These are phyloP conservation scores for Ciborinia camelliae DNA, from an alignment of 2,329 filamentous ascomycete genomes.

Conservation along the genomic window DNA sequence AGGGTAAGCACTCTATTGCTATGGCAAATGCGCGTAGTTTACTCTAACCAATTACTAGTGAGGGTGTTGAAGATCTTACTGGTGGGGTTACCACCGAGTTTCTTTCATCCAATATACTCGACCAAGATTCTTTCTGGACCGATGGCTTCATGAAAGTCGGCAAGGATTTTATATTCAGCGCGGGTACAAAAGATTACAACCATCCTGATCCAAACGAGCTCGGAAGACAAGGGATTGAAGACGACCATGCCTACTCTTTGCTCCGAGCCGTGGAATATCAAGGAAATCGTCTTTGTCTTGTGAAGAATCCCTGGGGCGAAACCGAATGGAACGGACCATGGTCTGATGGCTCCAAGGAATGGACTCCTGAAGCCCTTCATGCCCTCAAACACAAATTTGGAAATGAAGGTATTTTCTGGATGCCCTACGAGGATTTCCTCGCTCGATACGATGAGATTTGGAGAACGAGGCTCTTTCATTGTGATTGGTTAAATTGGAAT, in stretches of 20 bases:
- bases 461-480: slow-evolving; percentile 56
- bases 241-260: slow-evolving; percentile 55
- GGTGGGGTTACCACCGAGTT: slow-evolving; percentile 68
- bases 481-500: slow-evolving; percentile 47
- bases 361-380: slow-evolving; percentile 53
- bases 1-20: slow-evolving; percentile 27
- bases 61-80: slow-evolving; percentile 56
- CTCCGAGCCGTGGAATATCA: slow-evolving; percentile 50
- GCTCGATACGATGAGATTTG: slow-evolving; percentile 57
- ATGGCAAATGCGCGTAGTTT: not conserved
- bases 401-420: slow-evolving; percentile 60
- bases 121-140: slow-evolving; percentile 78
- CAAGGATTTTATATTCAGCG: slow-evolving; percentile 67
- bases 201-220: slow-evolving; percentile 23
- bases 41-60: slow-evolving; percentile 28
- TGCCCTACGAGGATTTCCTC: slow-evolving; percentile 57
- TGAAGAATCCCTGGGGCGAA: slow-evolving; percentile 55
- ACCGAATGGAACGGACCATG: slow-evolving; percentile 57
- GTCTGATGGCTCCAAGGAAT: slow-evolving; percentile 47
- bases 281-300: slow-evolving; percentile 51
- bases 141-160: slow-evolving; percentile 78
- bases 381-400: slow-evolving; percentile 57
- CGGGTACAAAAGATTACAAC: slow-evolving; percentile 39
- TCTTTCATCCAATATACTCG: slow-evolving; percentile 65
- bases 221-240: slow-evolving; percentile 53